Evolutionary conservation across 2,329 filamentous ascomycete genomes (phyloP).

Genomic region (Aschersonia sp.): DNA sequence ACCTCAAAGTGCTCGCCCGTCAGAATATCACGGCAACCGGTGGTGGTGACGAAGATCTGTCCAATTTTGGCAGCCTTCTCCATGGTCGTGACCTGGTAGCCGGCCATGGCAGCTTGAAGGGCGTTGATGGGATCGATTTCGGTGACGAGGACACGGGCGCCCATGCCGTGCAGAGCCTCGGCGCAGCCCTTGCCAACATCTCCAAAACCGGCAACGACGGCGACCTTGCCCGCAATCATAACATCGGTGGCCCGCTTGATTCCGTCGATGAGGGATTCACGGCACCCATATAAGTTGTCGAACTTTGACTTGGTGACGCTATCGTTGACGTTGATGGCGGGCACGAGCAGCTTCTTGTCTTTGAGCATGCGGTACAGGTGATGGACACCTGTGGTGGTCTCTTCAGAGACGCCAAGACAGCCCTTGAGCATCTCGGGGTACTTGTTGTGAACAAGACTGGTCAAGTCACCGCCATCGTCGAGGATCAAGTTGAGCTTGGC

Average conservation of each 20-base stretch:
- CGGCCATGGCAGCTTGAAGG: slow-evolving; percentile 94
- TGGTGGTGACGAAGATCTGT: slow-evolving; percentile 99
- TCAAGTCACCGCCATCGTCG: slow-evolving; percentile 95
- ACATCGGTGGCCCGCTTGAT: slow-evolving; percentile 99
- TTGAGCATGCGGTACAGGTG: slow-evolving; percentile 98
- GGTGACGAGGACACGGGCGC: slow-evolving; percentile 89
- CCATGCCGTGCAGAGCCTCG: slow-evolving; percentile 91
- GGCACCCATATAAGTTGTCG: slow-evolving; percentile 99
- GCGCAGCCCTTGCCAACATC: slow-evolving; percentile 99
- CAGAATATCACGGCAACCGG: slow-evolving; percentile 96
- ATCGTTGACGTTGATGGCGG: slow-evolving; percentile 99
- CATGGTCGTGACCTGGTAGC: slow-evolving; percentile 96
- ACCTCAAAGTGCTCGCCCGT: slow-evolving; percentile 81
- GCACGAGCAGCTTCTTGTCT: slow-evolving; percentile 76
- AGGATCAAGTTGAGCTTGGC: slow-evolving; percentile 98
- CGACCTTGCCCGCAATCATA: slow-evolving; percentile 99
- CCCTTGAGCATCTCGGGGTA: slow-evolving; percentile 96
- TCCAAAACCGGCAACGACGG: slow-evolving; percentile 94
- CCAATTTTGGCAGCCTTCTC: slow-evolving; percentile 79
- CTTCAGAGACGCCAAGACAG: slow-evolving; percentile 97
- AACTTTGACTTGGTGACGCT: slow-evolving; percentile 99
- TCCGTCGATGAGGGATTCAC: slow-evolving; percentile 95
- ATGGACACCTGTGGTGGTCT: slow-evolving; percentile 99
- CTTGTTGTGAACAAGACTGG: slow-evolving; percentile 90
- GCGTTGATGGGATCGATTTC: slow-evolving; percentile 99